Conservation (phyloP, 768 basidiomycete species). For the Coprinopsis sp. region DNA sequence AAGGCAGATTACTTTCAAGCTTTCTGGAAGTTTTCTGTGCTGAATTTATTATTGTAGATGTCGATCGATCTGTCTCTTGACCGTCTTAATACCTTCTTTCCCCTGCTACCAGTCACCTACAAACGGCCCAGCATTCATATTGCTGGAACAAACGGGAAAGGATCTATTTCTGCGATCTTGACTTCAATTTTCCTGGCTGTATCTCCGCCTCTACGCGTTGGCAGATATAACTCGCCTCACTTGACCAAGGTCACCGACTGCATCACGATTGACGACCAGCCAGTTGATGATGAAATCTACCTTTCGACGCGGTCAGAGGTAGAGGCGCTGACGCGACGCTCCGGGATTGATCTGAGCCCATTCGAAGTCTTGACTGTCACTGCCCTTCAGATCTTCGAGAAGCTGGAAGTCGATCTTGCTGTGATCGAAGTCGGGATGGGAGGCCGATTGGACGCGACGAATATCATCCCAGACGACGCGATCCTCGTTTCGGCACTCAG, state of each 20-base stretch:
- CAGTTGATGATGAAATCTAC: slow-evolving; percentile 50
- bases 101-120: slow-evolving; percentile 49
- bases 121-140: slow-evolving; percentile 84
- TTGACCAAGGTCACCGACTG: slow-evolving; percentile 73
- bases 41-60: too few species aligned
- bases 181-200: slow-evolving; percentile 67
- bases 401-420: slow-evolving; percentile 65
- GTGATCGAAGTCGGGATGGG: slow-evolving; percentile 96
- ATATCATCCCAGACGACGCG: slow-evolving; percentile 66
- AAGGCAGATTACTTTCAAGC: too few species aligned
- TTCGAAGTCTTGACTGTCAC: slow-evolving; percentile 88
- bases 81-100: slow-evolving; percentile 50
- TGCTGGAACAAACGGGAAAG: slow-evolving; percentile 96
- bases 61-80: slow-evolving; percentile 67
- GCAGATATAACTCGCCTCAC: slow-evolving; percentile 92
- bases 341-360: slow-evolving; percentile 48
- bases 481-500: slow-evolving; percentile 82
- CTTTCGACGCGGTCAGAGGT: slow-evolving; percentile 40
- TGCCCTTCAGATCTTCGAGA: slow-evolving; percentile 74
- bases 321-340: slow-evolving; percentile 38
- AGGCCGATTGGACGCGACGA: slow-evolving; percentile 89
- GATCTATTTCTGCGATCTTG: slow-evolving; percentile 81
- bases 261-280: slow-evolving; percentile 60
- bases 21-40: too few species aligned
- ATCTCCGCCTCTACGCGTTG: slow-evolving; percentile 54